Conservation (phyloP, 2,329 filamentous ascomycete species). For the Pseudogymnoascus destructans region DNA sequence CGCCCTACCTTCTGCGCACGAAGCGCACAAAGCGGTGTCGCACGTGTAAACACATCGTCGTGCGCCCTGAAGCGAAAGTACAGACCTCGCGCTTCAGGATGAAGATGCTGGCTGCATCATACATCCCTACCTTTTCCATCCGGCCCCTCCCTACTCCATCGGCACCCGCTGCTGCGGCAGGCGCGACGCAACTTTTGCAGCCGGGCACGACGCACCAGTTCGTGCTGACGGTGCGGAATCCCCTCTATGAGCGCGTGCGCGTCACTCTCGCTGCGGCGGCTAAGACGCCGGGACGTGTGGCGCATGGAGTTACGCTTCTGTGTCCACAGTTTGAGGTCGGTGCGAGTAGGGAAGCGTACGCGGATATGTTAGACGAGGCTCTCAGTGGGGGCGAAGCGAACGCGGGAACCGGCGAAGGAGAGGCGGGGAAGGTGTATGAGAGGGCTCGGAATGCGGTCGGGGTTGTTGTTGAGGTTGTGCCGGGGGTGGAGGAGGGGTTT, state of each 20-base stretch:
- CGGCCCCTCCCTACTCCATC: slow-evolving; percentile 39
- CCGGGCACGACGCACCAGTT: slow-evolving; percentile 60
- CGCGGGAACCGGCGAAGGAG: slow-evolving; percentile 41
- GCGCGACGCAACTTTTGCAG: slow-evolving; percentile 28
- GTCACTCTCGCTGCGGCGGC: slow-evolving; percentile 79
- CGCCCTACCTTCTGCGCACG: slow-evolving; percentile 71
- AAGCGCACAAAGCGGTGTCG: slow-evolving; percentile 92
- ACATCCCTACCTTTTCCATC: slow-evolving; percentile 73
- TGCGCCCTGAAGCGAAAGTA: slow-evolving; percentile 85
- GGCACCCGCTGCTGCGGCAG: slow-evolving; percentile 23
- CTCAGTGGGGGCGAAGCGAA: slow-evolving; percentile 30
- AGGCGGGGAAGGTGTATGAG: slow-evolving; percentile 95
- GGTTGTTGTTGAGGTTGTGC: slow-evolving; percentile 80
- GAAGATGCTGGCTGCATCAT: slow-evolving; percentile 72
- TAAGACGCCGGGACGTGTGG: slow-evolving; percentile 62
- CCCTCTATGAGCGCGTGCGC: slow-evolving; percentile 80
- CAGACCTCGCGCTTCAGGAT: slow-evolving; percentile 85
- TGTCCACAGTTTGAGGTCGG: slow-evolving; percentile 92
- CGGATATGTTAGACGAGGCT: slow-evolving; percentile 88
- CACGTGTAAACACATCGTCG: slow-evolving; percentile 85
- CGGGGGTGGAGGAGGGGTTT: slow-evolving; percentile 33
- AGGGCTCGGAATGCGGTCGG: slow-evolving; percentile 88
- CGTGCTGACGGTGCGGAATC: slow-evolving; percentile 82
- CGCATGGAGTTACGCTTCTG: slow-evolving; percentile 74
- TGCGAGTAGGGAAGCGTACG: slow-evolving; percentile 47